These are phyloP conservation scores for Trichophyton schoenleinii DNA, from an alignment of 2,329 filamentous ascomycete species.

Conservation along the genomic window DNA sequence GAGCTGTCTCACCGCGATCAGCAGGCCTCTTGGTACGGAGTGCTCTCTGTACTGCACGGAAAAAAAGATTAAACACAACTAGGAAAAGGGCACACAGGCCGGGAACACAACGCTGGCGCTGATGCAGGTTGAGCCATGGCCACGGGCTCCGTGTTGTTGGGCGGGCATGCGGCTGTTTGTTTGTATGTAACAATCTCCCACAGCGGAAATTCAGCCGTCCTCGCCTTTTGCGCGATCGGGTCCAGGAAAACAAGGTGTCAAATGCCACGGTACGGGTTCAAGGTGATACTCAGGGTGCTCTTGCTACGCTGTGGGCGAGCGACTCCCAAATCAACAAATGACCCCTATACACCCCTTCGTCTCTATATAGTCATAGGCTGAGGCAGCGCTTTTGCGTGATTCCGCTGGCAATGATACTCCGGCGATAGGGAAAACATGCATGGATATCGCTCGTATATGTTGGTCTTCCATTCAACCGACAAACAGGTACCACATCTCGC, in stretches of 20 bases:
- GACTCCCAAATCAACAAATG: not conserved
- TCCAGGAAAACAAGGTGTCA: too few relatives aligned
- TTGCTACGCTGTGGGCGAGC: not conserved
- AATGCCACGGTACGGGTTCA: not conserved
- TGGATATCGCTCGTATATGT: not conserved
- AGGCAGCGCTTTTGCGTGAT: not conserved
- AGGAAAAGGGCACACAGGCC: not conserved
- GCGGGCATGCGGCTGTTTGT: not conserved
- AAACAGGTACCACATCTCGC: not conserved
- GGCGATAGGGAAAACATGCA: not conserved
- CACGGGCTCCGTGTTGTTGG: not conserved
- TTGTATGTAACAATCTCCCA: not conserved
- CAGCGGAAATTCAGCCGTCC: too few relatives aligned
- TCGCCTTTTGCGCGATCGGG: too few relatives aligned
- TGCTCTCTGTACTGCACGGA: too few relatives aligned
- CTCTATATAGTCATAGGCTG: not conserved
- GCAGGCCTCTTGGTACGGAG: not conserved
- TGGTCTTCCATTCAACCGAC: slow-evolving; percentile 2
- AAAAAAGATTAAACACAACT: too few relatives aligned
- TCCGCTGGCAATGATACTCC: not conserved
- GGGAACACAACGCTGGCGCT: not conserved
- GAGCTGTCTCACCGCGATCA: not conserved
- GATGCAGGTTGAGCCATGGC: not conserved
- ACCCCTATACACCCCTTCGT: too few relatives aligned
- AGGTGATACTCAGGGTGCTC: too few relatives aligned